Evolutionary conservation across 2,329 filamentous ascomycete species (phyloP).

Genomic region (Fusarium circinatum): DNA sequence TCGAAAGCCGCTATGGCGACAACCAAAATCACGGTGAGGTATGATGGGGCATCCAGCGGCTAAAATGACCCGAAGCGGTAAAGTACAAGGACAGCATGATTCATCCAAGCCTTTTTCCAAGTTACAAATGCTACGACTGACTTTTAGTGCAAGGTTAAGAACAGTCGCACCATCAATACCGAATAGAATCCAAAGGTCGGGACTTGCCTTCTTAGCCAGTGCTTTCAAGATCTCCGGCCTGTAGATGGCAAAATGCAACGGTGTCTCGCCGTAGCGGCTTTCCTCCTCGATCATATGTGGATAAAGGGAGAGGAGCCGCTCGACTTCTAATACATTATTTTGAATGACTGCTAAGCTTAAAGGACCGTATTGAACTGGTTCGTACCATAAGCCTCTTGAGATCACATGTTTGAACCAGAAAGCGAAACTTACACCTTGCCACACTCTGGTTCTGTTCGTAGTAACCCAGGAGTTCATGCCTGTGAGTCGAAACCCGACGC

Average conservation of each 20-base stretch:
- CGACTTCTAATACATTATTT: fast-evolving
- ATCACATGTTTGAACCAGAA: fast-evolving
- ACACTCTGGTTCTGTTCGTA: fast-evolving
- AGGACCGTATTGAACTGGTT: not conserved
- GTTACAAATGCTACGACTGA: not conserved
- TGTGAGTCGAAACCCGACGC: too few species aligned
- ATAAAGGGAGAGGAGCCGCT: not conserved
- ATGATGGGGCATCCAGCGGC: not conserved
- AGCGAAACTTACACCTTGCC: not conserved
- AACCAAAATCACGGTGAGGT: not conserved
- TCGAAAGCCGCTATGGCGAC: too few species aligned
- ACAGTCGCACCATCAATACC: fast-evolving
- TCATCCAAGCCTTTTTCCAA: fast-evolving
- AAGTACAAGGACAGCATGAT: not conserved
- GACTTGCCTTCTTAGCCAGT: not conserved
- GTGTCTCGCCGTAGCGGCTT: fast-evolving
- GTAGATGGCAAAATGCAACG: not conserved
- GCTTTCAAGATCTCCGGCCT: fast-evolving
- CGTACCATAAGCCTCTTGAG: fast-evolving
- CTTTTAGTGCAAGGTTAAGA: fast-evolving
- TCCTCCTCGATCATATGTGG: fast-evolving
- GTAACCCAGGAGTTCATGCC: fast-evolving
- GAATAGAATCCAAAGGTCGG: fast-evolving
- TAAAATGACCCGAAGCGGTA: not conserved
- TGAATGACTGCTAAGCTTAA: not conserved